Conservation (phyloP, 2,329 filamentous ascomycete genomes). For the Fusarium marasasianum region DNA sequence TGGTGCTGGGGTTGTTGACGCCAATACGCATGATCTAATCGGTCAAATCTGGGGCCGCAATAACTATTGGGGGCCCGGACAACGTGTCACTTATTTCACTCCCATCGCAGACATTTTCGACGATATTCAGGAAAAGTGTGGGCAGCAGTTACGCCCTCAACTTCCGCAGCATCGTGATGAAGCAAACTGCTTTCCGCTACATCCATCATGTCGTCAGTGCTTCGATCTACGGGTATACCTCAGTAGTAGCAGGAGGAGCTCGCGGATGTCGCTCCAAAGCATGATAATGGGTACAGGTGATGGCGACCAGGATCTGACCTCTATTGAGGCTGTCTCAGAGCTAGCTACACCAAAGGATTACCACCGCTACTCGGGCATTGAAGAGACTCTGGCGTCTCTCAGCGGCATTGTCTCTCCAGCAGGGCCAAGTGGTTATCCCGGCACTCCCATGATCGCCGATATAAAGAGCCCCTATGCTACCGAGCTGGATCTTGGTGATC, state of each 20-base stretch:
- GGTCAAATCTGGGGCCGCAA: slow-evolving; percentile 58
- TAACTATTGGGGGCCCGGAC: slow-evolving; percentile 54
- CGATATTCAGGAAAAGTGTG: slow-evolving; percentile 57
- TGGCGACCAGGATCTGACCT: slow-evolving; percentile 51
- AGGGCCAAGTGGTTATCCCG: slow-evolving; percentile 11
- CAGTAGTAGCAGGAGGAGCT: slow-evolving; percentile 54
- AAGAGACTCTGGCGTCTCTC: slow-evolving; percentile 50
- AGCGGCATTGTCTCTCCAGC: slow-evolving; percentile 40
- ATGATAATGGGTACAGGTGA: slow-evolving; percentile 52
- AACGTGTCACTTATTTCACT: slow-evolving; percentile 55
- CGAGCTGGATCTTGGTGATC: slow-evolving; percentile 48
- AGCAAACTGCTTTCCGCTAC: slow-evolving; percentile 51
- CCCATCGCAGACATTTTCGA: slow-evolving; percentile 56
- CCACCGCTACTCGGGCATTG: slow-evolving; percentile 46
- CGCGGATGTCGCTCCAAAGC: slow-evolving; percentile 53
- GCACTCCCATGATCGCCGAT: slow-evolving; percentile 48
- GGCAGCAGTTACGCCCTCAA: slow-evolving; percentile 50
- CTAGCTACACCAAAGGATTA: slow-evolving; percentile 54
- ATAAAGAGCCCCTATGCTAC: slow-evolving; percentile 53
- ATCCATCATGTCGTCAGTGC: slow-evolving; percentile 53
- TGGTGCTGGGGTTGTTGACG: slow-evolving; percentile 55
- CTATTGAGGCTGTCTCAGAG: slow-evolving; percentile 52
- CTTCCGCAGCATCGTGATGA: slow-evolving; percentile 55
- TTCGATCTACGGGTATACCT: slow-evolving; percentile 54
- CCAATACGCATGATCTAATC: slow-evolving; percentile 50